Evolutionary conservation across 164 flowering plant species (phyloP), one percentile per base, ranked within the genome.

Genomic region (Chimonanthus salicifolius): DNA sequence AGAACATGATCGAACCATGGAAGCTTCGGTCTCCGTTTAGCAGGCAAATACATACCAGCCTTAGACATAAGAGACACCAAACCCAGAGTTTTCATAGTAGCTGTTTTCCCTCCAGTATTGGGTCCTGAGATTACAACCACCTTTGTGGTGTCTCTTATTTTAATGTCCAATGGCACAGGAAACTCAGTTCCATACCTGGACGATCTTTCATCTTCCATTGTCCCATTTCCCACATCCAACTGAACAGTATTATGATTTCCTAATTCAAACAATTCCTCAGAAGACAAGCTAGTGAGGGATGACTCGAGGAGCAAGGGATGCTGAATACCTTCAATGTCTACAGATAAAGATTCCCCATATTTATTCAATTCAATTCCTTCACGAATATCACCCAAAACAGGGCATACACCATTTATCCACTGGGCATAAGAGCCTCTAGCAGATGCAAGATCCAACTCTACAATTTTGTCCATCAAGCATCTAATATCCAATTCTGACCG

Each of bases 101-200:
- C 97, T 72, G 98, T 94, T 88, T 94, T 92, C 20, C 98, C 98
- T 73, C 98, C 98, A 16, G 97, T 90, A 76, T 92, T 94, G 44
- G 97, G 98, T 71, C 98, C 98, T 70, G 98, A 92, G 64, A 92
- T 94, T 62, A 94, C 94, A 69, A 94, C 86, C 74, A 92, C 97
- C 80, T 81, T 89, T 16, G 85, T 83, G 11, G 84, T 79, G 72
- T 75, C 16, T 49, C 79, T 80, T 78, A 94, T 80, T 77, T 86
- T 90, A 45, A 94, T 84, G 85, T 91, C 92, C 76, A 94, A 82
- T 44, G 98, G 97, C 72, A 92, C 87, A 60, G 93, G 94, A 77
- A 81, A 85, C 77, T 72, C 81, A 69, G 64, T 48, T 64, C 62
- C 51, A 58, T 54, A 74, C 71, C 51, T 51, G 21, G 82, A 62